Percentiles rank a stretch among this genome's conserved stretches.
Conservation (phyloP, 2,329 filamentous ascomycete species). For the Phialophora verrucosa region DNA sequence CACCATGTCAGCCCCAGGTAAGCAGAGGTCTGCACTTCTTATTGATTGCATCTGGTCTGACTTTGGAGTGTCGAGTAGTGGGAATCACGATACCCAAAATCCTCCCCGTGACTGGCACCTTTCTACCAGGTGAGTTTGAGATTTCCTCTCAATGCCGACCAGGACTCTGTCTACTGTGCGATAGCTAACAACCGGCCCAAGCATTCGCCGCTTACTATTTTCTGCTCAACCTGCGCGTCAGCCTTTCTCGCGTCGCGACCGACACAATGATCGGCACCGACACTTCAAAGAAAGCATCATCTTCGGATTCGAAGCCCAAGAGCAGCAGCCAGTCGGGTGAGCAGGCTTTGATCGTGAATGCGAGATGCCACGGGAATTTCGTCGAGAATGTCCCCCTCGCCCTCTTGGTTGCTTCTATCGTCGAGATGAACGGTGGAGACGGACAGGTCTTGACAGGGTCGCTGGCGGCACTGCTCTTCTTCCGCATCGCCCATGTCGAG, state of each 20-base stretch:
- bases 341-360: conserved; percentile 44
- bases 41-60: conserved; percentile 9
- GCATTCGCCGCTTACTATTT: conserved; percentile 52
- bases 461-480: conserved; percentile 47
- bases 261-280: conserved; percentile 42
- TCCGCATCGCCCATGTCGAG: conserved; percentile 50
- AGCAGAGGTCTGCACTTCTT: not conserved
- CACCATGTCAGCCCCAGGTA: conserved; percentile 33
- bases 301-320: conserved; percentile 23
- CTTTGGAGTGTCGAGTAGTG: conserved; percentile 13
- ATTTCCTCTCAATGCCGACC: not conserved
- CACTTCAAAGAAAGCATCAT: conserved; percentile 19
- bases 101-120: conserved; percentile 39
- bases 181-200: conserved; percentile 47
- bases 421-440: conserved; percentile 54
- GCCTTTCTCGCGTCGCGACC: conserved; percentile 43
- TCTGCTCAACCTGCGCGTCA: conserved; percentile 50
- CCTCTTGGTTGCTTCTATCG: conserved; percentile 47
- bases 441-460: conserved; percentile 47
- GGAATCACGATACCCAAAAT: conserved; percentile 41
- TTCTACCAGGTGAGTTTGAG: conserved; percentile 27
- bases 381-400: conserved; percentile 53
- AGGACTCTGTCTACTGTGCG: conserved; percentile 16
- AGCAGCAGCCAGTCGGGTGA: conserved; percentile 16
- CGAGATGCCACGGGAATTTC: conserved; percentile 51